Base-by-base conservation (phyloP, 1,139 yeast genomes). In the Suhomyces bolitotheri region DNA sequence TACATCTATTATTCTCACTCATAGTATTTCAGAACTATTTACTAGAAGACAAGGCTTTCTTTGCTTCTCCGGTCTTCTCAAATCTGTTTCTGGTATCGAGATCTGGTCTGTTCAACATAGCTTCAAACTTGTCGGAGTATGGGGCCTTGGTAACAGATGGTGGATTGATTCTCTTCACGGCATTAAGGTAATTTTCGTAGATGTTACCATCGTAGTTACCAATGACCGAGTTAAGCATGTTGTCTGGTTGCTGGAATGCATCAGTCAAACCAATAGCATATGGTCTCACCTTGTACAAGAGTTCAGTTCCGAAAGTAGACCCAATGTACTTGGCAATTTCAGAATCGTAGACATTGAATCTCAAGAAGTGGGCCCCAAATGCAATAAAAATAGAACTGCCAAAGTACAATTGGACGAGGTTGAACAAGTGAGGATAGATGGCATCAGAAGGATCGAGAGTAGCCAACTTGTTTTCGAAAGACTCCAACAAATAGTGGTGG, bases 231-330 rank as follows among this genome's bases (percentile, higher is more conserved):
- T 70, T 67, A 42, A 71, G 54, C 49, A 65, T 48, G 64, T 62
- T 66, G 50, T 71, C 76, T 25, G 72, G 58, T 44, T 57, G 61
- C 49, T 69, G 72, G 72, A 71, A 71, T n/a, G 76, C 58, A 52
- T 71, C 76, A 27, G 76, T 70, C 43, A 60, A 66, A 16, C 72
- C 69, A 44, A 71, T 59, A 27, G 65, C 71, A 43, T 67, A 61
- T 27, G 74, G 74, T 57, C 76, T 66, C 40, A 71, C 48, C 41
- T 64, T 65, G 35, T 46, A 45, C 49, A 68, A 65, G 39, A 66
- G 55, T 34, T 52, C 57, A 34, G 71, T 66, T 42, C 66, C 58
- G 39, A 56, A 54, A 32, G 49, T 49, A 37, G 62, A 52, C 39
- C 61, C 59, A 46, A 67, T 54, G 31, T 54, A 54, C 33, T 62